A percentile compares a stretch with the other conserved stretches of the same genome.
phyloP scores from a whole-genome alignment of 768 basidiomycete species.

The Mycena crocata region DNA sequence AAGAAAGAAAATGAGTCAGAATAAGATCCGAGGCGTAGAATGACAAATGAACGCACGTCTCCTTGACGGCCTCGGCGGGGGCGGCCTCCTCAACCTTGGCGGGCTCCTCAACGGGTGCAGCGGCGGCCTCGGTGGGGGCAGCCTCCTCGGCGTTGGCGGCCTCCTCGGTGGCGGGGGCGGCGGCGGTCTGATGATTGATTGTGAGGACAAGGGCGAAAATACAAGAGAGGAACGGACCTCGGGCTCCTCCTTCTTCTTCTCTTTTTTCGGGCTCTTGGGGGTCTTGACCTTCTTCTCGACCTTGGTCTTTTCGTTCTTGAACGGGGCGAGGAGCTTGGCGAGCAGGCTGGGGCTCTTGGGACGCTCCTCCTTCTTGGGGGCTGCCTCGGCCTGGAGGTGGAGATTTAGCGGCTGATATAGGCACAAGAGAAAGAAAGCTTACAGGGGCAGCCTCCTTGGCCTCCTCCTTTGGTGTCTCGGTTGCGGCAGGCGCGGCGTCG shows the following conservation, averaged over 20 bases:
- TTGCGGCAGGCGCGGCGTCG: constrained; percentile 58
- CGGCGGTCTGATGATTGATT: constrained; percentile 43
- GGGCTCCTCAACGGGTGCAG: constrained; percentile 44
- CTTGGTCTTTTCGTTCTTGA: constrained; percentile 77
- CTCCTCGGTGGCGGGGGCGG: constrained; percentile 53
- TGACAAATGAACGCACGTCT: constrained; percentile 64
- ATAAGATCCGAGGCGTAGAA: not conserved
- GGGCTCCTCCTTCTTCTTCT: constrained; percentile 82
- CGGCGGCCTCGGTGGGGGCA: constrained; percentile 49
- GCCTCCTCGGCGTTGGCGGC: constrained; percentile 48
- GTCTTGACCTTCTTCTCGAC: constrained; percentile 71
- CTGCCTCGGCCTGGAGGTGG: constrained; percentile 50
- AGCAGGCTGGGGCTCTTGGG: constrained; percentile 86
- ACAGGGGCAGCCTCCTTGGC: constrained; percentile 41
- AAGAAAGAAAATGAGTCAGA: not conserved
- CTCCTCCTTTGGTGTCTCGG: constrained; percentile 44
- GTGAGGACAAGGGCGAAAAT: constrained; percentile 10
- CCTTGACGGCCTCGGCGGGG: constrained; percentile 72
- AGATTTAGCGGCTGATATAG: constrained; percentile 9
- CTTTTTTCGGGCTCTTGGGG: constrained; percentile 84
- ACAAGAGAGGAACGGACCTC: constrained; percentile 55
- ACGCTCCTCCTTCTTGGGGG: constrained; percentile 78
- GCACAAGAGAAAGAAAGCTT: constrained; percentile 16
- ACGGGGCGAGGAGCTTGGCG: constrained; percentile 81
- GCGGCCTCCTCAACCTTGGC: constrained; percentile 60